These are phyloP conservation scores for Barnettozyma californica DNA, from an alignment of 805 yeast species.

Conservation along the genomic window DNA sequence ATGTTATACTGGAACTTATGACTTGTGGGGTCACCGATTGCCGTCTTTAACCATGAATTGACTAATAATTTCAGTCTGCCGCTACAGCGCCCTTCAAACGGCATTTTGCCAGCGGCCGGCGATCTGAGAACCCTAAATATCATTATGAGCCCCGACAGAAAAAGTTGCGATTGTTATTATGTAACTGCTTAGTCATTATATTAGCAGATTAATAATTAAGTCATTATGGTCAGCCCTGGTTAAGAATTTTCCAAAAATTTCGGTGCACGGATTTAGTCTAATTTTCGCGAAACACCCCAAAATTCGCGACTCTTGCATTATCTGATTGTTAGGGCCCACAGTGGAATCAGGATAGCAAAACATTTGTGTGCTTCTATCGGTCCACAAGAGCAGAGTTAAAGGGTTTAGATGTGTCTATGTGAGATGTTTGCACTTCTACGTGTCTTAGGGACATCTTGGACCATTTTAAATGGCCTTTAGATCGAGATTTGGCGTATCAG, in stretches of 20 bases:
- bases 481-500: not conserved
- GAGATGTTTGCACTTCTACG: not conserved
- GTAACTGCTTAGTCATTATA: no score
- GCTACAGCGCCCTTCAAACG: not conserved
- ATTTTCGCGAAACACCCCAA: slow-evolving; percentile 8
- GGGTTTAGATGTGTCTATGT: not conserved
- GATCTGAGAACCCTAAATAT: no score
- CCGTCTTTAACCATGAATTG: not conserved
- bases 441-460: not conserved
- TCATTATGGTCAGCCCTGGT: no score
- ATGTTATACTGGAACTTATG: no score
- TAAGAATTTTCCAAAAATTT: no score
- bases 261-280: not conserved
- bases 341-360: not conserved
- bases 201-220: no score
- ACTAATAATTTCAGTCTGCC: not conserved
- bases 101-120: not conserved
- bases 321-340: slow-evolving; percentile 7
- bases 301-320: slow-evolving; percentile 11
- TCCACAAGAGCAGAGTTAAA: not conserved
- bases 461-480: not conserved
- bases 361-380: not conserved
- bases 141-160: not conserved
- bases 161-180: not conserved
- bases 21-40: not conserved